phyloP scores from a whole-genome alignment of 306 rosid species.

The Benincasa hispida region DNA sequence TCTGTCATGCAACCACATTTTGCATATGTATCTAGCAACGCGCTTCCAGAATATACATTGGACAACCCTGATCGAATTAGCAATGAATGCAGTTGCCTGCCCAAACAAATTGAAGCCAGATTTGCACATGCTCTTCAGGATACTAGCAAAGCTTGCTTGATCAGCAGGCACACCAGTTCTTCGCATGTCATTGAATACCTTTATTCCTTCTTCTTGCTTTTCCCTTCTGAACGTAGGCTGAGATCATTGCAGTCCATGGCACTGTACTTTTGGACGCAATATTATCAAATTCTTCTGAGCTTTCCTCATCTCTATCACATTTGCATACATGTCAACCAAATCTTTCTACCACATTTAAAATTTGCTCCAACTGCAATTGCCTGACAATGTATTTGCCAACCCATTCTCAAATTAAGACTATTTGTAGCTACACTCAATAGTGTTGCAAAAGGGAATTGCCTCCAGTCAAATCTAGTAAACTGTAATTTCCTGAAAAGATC shows the following conservation, averaged over 20 bases:
- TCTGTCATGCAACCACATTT: constrained; percentile 80
- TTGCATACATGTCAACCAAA: constrained; percentile 87
- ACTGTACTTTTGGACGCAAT: constrained; percentile 48
- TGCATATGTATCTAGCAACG: constrained; percentile 86
- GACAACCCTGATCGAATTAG: constrained; percentile 55
- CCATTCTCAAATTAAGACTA: constrained; percentile 45
- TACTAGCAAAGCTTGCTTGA: constrained; percentile 74
- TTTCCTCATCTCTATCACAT: constrained; percentile 56
- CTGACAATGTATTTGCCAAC: constrained; percentile 72
- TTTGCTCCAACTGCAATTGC: constrained; percentile 34
- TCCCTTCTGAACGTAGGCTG: constrained; percentile 61
- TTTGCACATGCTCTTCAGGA: constrained; percentile 60
- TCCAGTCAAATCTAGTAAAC: constrained; percentile 41
- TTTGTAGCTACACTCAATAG: constrained; percentile 70
- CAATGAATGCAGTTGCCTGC: constrained; percentile 60
- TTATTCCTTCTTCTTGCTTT: constrained; percentile 52
- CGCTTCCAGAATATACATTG: constrained; percentile 75
- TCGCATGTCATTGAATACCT: constrained; percentile 49
- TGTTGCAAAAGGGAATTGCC: constrained; percentile 66
- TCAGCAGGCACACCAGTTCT: constrained; percentile 38
- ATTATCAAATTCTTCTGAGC: constrained; percentile 42
- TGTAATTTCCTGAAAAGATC: constrained; percentile 45
- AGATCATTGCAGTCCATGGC: constrained; percentile 86
- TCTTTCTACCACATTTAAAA: constrained; percentile 57
- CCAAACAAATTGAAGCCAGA: constrained; percentile 53